Evolutionary conservation across 2,329 filamentous ascomycete genomes (phyloP).

Genomic region (Hypoxylon sp.): DNA sequence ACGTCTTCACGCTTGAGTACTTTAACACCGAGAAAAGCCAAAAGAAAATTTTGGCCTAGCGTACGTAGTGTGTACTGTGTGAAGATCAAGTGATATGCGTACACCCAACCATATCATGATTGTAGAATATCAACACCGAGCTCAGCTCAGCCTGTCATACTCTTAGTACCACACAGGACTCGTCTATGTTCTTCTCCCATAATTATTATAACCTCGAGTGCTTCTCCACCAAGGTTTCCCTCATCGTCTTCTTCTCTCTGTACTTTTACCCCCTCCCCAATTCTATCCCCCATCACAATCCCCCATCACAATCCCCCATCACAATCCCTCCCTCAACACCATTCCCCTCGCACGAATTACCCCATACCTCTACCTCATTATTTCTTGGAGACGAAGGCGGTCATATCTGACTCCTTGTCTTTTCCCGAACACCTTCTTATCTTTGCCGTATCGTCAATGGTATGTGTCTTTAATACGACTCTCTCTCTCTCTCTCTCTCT

Average conservation of each 20-base stretch:
- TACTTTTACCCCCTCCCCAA: background rate
- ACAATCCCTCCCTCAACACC: background rate
- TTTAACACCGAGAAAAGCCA: background rate
- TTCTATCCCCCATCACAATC: background rate
- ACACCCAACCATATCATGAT: background rate
- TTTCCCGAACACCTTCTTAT: background rate
- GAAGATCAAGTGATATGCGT: background rate
- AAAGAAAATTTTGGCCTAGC: background rate
- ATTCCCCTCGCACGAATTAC: background rate
- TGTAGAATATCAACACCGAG: background rate
- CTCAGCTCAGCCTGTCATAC: background rate
- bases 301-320: background rate
- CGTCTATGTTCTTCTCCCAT: background rate
- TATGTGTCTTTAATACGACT: background rate
- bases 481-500: background rate
- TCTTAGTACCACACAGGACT: background rate
- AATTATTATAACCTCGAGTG: background rate
- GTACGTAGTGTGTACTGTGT: background rate
- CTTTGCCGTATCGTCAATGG: background rate
- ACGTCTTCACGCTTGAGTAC: background rate
- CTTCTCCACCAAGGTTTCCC: background rate
- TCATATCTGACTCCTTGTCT: background rate
- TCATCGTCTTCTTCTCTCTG: background rate
- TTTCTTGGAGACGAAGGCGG: background rate
- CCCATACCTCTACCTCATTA: background rate